Percentiles rank a stretch among this genome's conserved stretches.
These are phyloP conservation scores for Leccinum variicolor DNA, from an alignment of 768 basidiomycete species.

Conservation along the genomic window DNA sequence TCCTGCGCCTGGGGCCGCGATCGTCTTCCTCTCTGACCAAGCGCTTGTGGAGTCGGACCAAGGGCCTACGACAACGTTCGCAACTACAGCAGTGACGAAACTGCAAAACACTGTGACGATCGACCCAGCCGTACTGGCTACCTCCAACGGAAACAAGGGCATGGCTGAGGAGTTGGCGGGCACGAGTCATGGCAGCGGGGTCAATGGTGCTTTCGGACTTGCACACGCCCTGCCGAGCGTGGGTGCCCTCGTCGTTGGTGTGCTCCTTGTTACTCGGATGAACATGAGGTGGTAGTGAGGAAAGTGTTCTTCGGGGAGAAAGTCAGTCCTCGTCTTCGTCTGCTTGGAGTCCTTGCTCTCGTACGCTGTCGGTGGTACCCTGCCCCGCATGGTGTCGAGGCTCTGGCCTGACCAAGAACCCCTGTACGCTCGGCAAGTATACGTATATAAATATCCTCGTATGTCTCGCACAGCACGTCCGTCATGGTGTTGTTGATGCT, in stretches of 20 bases:
- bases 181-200: conserved; percentile 5
- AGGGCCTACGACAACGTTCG: conserved; percentile 43
- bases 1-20: conserved; percentile 67
- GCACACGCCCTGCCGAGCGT: conserved; percentile 11
- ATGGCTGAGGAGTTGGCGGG: conserved; percentile 15
- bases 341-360: conserved; percentile 8
- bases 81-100: conserved; percentile 42
- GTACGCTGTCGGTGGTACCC: no score
- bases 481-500: neutral
- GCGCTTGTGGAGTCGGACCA: conserved; percentile 37
- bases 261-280: conserved; percentile 6
- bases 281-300: neutral
- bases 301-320: neutral
- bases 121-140: conserved; percentile 51
- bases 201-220: conserved; percentile 2
- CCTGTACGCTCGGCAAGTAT: neutral
- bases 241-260: conserved; percentile 14
- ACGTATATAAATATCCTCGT: conserved; percentile 5
- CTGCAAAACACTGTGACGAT: conserved; percentile 49
- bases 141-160: conserved; percentile 56
- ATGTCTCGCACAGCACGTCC: neutral
- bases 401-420: no score
- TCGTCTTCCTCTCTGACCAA: conserved; percentile 61
- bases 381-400: no score
- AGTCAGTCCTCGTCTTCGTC: conserved; percentile 8